Evolutionary conservation across 1,139 yeast genomes (phyloP), one percentile per base, ranked within the genome.

Genomic region (Protomyces lactucae-debilis): DNA sequence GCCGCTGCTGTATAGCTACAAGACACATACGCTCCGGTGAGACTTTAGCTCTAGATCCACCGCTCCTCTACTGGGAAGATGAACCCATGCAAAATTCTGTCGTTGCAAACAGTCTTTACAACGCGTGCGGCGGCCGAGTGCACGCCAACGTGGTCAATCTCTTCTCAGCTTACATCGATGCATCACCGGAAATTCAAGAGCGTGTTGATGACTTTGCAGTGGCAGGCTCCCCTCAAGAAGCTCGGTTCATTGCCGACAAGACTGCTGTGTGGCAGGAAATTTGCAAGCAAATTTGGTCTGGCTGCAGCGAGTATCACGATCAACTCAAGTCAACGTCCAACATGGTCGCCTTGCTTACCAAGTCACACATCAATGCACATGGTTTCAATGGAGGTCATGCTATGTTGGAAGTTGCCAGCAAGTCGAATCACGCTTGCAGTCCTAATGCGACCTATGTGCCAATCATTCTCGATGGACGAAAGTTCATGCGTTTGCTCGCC

Each of bases 281-380:
- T 12, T 55, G 57, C 8, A 36, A 25, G 25, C 18, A 18, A 3
- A 59, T 59, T 14, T 59, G 63, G 63, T 3, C 2, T 3, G 23
- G 12, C n/a, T 21, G 43, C 21, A n/a, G 23, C 6, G 23, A 16
- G 37, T 36, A 48, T 8, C 55, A 35, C 9, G 39, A 14, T 10
- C 25, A 36, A 23, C 57, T 59, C n/a, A 18, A 23, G 45, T 40
- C 53, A 16, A 12, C 39, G 4, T 52, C 14, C 35, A 40, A 45
- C 21, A 59, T 52, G 52, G 45, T 52, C 52, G 63, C 28, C 21
- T 16, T 59, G 21, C 28, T 35, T 14, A 59, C 63, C 23, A 46
- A 51, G n/a, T 59, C 63, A 14, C 63, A 59, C 57, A 16, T 59
- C 43, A 59, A 59, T 32, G 63, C 63, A 21, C 63, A 59, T 40